Percentiles rank a stretch among this genome's conserved stretches.
phyloP scores from a whole-genome alignment of 2,329 filamentous ascomycete species.

The Penicillium sp. region DNA sequence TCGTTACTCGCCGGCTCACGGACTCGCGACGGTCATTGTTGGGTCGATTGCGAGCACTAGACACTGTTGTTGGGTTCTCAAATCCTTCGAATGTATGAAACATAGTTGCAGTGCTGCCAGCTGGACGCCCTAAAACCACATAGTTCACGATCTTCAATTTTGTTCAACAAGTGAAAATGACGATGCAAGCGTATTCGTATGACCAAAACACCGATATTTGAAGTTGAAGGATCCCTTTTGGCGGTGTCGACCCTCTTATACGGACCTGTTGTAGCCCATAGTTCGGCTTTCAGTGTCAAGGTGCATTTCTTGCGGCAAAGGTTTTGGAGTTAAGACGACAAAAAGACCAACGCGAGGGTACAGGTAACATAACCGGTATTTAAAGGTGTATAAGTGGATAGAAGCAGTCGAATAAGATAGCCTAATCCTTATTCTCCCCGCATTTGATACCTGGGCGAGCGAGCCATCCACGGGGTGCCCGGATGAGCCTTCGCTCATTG shows the following conservation, averaged over 20 bases:
- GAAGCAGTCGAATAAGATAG: constrained; percentile 10
- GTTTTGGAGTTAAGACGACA: background rate
- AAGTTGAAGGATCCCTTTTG: too few species aligned
- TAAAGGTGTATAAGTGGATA: constrained; percentile 12
- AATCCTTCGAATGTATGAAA: constrained; percentile 42
- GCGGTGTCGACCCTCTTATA: too few species aligned
- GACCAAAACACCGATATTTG: too few species aligned
- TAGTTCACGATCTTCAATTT: constrained; percentile 8
- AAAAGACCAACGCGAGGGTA: constrained; percentile 5
- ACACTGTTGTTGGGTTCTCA: constrained; percentile 30
- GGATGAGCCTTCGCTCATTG: constrained; percentile 6
- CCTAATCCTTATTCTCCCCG: constrained; percentile 17
- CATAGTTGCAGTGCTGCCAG: constrained; percentile 24
- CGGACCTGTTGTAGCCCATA: too few species aligned
- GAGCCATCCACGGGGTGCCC: constrained; percentile 7
- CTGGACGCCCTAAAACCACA: constrained; percentile 10
- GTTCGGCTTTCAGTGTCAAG: too few species aligned
- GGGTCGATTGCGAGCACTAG: constrained; percentile 25
- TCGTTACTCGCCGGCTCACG: constrained; percentile 34
- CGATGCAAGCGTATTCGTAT: too few species aligned
- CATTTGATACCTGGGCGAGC: constrained; percentile 9
- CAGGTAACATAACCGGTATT: constrained; percentile 1
- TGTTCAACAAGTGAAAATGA: background rate
- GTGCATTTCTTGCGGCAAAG: too few species aligned
- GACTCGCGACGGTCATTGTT: constrained; percentile 33